Evolutionary conservation across 2,329 filamentous ascomycete species (phyloP).

Genomic region (Pochonia chlamydosporia): DNA sequence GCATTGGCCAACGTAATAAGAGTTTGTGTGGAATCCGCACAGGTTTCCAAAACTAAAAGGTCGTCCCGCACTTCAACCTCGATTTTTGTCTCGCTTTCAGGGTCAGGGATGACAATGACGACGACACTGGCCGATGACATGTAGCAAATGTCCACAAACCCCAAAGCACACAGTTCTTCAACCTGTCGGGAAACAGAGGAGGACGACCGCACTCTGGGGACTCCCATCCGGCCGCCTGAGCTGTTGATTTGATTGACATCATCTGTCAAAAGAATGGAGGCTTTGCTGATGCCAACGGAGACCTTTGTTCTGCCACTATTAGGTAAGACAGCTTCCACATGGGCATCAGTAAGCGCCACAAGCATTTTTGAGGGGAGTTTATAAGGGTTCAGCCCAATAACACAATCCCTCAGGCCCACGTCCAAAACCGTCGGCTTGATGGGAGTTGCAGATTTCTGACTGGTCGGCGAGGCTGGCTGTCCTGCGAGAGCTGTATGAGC

Average conservation of each 20-base stretch:
- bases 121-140: constrained; percentile 73
- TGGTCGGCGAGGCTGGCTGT: constrained; percentile 13
- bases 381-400: constrained; percentile 79
- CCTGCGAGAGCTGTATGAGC: constrained; percentile 42
- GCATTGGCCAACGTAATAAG: constrained; percentile 74
- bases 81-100: constrained; percentile 53
- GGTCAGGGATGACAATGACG: constrained; percentile 51
- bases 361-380: constrained; percentile 69
- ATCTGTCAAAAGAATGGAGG: constrained; percentile 78
- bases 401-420: constrained; percentile 72
- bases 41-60: constrained; percentile 85
- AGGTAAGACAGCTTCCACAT: constrained; percentile 61
- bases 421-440: constrained; percentile 62
- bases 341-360: constrained; percentile 72
- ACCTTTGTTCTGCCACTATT: constrained; percentile 59
- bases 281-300: constrained; percentile 67
- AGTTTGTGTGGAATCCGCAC: constrained; percentile 94
- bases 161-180: constrained; percentile 54
- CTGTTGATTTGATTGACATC: constrained; percentile 43
- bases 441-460: constrained; percentile 20
- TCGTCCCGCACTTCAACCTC: constrained; percentile 81
- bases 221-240: constrained; percentile 9
- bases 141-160: constrained; percentile 81
- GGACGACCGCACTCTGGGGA: constrained; percentile 19
- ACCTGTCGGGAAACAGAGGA: constrained; percentile 44